phyloP scores from a whole-genome alignment of 805 yeast genomes.

The Saturnispora besseyi region DNA sequence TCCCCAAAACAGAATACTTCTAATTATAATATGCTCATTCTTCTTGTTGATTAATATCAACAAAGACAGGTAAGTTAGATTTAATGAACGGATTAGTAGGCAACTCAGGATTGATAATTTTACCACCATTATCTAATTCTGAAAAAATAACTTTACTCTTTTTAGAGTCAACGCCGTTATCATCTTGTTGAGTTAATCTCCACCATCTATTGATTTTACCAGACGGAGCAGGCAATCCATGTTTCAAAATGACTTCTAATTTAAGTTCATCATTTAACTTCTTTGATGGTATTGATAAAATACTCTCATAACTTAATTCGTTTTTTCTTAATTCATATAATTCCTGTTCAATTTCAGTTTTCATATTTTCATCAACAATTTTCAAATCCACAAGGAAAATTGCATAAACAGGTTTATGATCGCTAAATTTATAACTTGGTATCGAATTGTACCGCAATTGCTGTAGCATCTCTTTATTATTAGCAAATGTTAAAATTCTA shows the following conservation, averaged over 20 bases:
- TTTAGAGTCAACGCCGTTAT: constrained; percentile 3
- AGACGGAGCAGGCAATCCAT: constrained; percentile 78
- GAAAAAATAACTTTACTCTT: constrained; percentile 58
- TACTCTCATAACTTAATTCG: constrained; percentile 26
- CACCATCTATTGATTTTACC: constrained; percentile 67
- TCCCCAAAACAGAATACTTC: too few relatives aligned
- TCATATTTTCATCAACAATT: constrained; percentile 51
- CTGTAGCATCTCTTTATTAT: constrained; percentile 43
- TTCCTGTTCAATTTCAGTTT: constrained; percentile 41
- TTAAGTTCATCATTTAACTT: constrained; percentile 11
- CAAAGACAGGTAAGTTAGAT: constrained; percentile 45
- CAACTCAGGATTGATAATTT: constrained; percentile 55
- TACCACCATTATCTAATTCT: constrained; percentile 32
- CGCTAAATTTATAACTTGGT: constrained; percentile 58
- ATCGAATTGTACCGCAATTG: constrained; percentile 55
- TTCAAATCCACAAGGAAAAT: constrained; percentile 54
- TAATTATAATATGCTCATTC: neutral
- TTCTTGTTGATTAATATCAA: neutral
- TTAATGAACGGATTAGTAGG: constrained; percentile 66
- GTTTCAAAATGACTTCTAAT: constrained; percentile 20
- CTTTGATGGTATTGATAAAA: constrained; percentile 6
- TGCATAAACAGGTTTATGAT: constrained; percentile 86
- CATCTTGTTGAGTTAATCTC: constrained; percentile 38
- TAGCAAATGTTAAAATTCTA: constrained; percentile 54
- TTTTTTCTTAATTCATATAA: constrained; percentile 44